phyloP scores from a whole-genome alignment of 805 yeast species.

The Metschnikowia anglica region DNA sequence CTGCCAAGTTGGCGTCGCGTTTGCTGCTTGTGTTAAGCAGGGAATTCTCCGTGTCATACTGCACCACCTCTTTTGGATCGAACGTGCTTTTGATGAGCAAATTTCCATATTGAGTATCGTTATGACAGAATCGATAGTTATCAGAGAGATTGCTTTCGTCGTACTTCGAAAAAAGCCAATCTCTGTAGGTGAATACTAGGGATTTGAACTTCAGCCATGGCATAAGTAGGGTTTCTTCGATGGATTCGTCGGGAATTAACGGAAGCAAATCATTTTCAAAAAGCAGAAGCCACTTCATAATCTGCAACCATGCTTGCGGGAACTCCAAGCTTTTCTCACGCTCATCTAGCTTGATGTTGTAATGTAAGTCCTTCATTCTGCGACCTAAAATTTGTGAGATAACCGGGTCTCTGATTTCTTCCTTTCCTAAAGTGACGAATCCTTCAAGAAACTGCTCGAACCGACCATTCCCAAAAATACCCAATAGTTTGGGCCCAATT shows the following conservation, averaged over 20 bases:
- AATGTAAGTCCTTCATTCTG: constrained; percentile 93
- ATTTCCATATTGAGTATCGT: constrained; percentile 96
- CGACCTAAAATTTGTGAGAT: constrained; percentile 84
- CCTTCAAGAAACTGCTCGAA: constrained; percentile 90
- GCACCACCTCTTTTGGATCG: constrained; percentile 48
- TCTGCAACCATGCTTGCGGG: constrained; percentile 67
- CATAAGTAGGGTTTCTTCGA: constrained; percentile 42
- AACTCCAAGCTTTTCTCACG: constrained; percentile 54
- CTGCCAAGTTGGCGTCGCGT: constrained; percentile 62
- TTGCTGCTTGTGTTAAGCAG: constrained; percentile 26
- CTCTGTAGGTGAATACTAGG: constrained; percentile 51
- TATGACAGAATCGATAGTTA: constrained; percentile 81
- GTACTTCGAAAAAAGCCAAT: constrained; percentile 60
- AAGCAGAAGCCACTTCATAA: constrained; percentile 66
- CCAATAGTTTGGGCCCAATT: constrained; percentile 87
- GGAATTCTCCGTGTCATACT: constrained; percentile 12
- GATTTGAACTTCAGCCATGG: constrained; percentile 51
- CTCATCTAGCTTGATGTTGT: constrained; percentile 63
- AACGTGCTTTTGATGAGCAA: constrained; percentile 59
- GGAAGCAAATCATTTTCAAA: constrained; percentile 44
- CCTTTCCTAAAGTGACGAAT: constrained; percentile 71
- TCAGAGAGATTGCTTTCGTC: constrained; percentile 43
- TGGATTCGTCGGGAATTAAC: constrained; percentile 28
- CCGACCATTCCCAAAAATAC: constrained; percentile 89
- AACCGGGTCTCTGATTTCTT: constrained; percentile 71